Base-by-base conservation (phyloP, 495 filamentous ascomycete genomes). In the Corynascus novoguineensis region DNA sequence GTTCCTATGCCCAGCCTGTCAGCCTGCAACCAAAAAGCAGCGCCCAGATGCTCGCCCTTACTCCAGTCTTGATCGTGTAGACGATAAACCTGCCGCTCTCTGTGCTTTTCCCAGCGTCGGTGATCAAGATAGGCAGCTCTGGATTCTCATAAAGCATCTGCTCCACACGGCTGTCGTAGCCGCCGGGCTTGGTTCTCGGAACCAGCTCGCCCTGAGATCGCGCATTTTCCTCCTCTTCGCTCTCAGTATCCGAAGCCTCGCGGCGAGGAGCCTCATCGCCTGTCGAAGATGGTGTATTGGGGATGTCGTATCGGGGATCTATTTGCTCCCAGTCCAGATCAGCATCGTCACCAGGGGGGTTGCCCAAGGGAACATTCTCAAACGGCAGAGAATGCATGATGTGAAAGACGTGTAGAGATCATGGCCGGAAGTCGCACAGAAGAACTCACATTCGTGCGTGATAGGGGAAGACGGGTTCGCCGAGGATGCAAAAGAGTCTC, bases 111-210 rank as follows among this genome's bases (percentile, higher is more conserved):
- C 95, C 93, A 0, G 95, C 93, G 64, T 96, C 87, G 1, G 84
- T 89, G 59, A 98, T 98, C 57, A 92, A 63, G 54, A 98, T 95
- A 49, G 85, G 83, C 59, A 93, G 82, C 52, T 92, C 88, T 7
- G 88, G 91, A 62, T 95, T 88, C 73, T 98, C 93, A 68, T 96
- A 95, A 35, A 98, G 84, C 48, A 95, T 90, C 74, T 96, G 92
- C 71, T 97, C 92, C 37, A 97, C 89, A 17, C 95, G 86, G 63
- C 92, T 97, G 65, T 91, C 88, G 65, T 97, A 98, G 15, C 87
- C 89, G 49, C 87, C 84, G 53, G 87, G 88, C 73, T 90, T 93
- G 42, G 84, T 82, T 50, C 75, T 75, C 5, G 76, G 77, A n/a
- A 66, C 72, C 50, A 75, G 70, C 58, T 78, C 67, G 44, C 63